Evolutionary conservation across 2,329 filamentous ascomycete species (phyloP), one percentile per base, ranked within the genome.

Genomic region (Penicillium sclerotiorum): DNA sequence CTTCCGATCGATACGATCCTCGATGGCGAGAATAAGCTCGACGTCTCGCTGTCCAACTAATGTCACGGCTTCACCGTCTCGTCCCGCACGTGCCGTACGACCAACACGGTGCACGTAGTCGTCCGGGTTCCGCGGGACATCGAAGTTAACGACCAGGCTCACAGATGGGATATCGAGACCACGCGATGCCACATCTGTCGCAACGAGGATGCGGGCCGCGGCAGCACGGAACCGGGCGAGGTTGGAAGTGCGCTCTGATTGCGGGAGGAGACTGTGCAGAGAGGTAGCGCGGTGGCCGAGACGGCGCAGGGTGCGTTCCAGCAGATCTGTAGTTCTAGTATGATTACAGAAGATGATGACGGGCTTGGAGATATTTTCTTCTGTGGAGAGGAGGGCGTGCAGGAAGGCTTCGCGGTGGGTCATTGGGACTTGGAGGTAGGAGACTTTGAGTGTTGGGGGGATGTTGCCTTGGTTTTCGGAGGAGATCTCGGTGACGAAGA

Each of bases 31-130:
- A n/a, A 97, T 83, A 7, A 97, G 80, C 63, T 92, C 85, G 1
- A 97, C 91, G 70, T 99, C 94, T 50, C 93, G 81, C 78, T 97
- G 93, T 2, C 94, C 93, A 2, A 99, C 87, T 61, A 99, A 83
- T 2, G 90, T 95, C 13, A 96, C 84, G 5, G 88, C 85, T 57
- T 91, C 87, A 63, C 94, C 94, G 45, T 79, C 80, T 37, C 91
- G 83, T 0, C 94, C 94, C 0, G 94, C 94, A 81, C 94, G 86
- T 3, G 94, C 94, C 11, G 94, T 99, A 73, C 94, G 87, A 69
- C 94, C 94, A 43, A 96, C 93, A 11, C 94, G 85, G 75, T 99
- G 94, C 58, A 99, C 94, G 70, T 99, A 99, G 72, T 96, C 93
- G 69, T 96, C 92, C 3, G 93, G 90, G 66, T 96, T 90, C n/a